Conservation (phyloP, 2,329 filamentous ascomycete species). For the Botryotinia calthae region DNA sequence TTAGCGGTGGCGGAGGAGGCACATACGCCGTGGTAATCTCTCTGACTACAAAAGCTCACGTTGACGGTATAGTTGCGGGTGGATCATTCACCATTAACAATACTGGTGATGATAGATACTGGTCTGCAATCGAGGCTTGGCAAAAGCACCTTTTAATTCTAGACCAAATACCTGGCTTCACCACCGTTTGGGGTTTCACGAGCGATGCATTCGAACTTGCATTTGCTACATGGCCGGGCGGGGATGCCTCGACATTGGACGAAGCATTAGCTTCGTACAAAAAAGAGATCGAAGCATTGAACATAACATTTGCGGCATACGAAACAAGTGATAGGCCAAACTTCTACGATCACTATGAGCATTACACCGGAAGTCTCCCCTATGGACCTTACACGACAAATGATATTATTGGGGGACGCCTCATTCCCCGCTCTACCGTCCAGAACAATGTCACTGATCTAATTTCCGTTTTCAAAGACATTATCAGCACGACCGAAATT, state of each 20-base stretch:
- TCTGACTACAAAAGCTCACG: background rate
- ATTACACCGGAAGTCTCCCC: background rate
- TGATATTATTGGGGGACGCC: background rate
- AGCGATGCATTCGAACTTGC: background rate
- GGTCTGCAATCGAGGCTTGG: background rate
- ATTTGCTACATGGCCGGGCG: background rate
- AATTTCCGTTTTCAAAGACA: background rate
- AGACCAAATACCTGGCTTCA: background rate
- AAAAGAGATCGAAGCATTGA: background rate
- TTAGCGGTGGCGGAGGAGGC: background rate
- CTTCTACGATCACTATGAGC: background rate
- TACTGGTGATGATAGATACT: background rate
- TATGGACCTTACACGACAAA: background rate
- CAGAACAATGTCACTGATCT: background rate
- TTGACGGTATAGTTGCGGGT: background rate
- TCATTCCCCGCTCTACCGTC: background rate
- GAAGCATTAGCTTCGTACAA: background rate
- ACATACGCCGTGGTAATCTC: background rate
- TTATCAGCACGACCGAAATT: background rate
- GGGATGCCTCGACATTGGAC: background rate
- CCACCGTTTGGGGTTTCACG: background rate
- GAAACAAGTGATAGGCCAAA: background rate
- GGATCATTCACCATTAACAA: constrained; percentile 6
- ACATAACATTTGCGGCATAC: background rate
- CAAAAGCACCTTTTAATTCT: background rate